phyloP scores from a whole-genome alignment of 306 rosid species.

The Delonix regia region DNA sequence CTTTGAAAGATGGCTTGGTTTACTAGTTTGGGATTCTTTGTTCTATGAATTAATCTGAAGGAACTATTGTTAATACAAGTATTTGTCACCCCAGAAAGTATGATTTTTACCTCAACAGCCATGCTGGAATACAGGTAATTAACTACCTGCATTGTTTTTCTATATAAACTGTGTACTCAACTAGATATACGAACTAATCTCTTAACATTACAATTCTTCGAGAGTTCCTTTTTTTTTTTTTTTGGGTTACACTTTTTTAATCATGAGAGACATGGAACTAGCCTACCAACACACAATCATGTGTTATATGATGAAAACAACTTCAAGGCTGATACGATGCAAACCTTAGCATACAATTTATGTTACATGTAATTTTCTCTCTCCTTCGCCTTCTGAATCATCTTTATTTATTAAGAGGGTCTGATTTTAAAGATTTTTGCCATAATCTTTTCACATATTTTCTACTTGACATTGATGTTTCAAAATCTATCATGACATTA shows the following conservation, averaged over 20 bases:
- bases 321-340: slow-evolving; percentile 35
- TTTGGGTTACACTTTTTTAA: not conserved
- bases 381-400: not conserved
- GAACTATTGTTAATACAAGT: slow-evolving; percentile 67
- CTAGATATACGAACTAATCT: not conserved
- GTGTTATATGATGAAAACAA: slow-evolving; percentile 41
- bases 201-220: not conserved
- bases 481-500: not conserved
- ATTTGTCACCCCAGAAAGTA: slow-evolving; percentile 76
- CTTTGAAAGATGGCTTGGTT: too few species aligned
- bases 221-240: not conserved
- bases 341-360: slow-evolving; percentile 37
- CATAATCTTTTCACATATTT: not conserved
- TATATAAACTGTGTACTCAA: not conserved
- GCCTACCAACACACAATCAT: slow-evolving; percentile 48
- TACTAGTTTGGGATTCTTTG: not conserved
- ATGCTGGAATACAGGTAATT: slow-evolving; percentile 75
- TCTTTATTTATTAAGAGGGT: not conserved
- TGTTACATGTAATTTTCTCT: too few species aligned
- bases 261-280: slow-evolving; percentile 44
- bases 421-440: not conserved
- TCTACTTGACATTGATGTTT: not conserved
- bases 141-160: not conserved
- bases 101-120: slow-evolving; percentile 83
- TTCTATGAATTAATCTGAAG: slow-evolving; percentile 32